Percentiles rank a stretch among this genome's conserved stretches.
Conservation (phyloP, 139 green algal species). For the Deuterostichococcus epilithicus region DNA sequence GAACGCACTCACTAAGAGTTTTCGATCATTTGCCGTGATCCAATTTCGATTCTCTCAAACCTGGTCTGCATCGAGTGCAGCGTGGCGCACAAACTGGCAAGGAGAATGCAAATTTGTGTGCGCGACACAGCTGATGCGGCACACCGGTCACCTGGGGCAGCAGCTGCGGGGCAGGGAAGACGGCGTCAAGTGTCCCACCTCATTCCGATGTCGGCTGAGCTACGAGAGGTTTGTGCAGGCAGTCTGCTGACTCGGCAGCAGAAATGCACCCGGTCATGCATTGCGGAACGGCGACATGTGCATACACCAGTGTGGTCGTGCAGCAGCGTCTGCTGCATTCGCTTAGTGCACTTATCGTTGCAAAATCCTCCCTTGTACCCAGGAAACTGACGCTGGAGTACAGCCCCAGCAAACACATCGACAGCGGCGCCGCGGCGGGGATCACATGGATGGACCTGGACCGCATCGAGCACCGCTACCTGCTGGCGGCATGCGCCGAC, state of each 20-base stretch:
- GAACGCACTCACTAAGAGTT: too few relatives aligned
- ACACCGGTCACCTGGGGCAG: neutral
- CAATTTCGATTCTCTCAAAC: too few relatives aligned
- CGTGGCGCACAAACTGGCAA: too few relatives aligned
- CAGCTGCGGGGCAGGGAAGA: neutral
- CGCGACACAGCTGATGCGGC: neutral
- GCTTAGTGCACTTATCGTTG: too few relatives aligned
- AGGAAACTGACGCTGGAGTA: constrained; percentile 16
- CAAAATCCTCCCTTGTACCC: neutral
- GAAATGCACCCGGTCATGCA: too few relatives aligned
- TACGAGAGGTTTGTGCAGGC: neutral
- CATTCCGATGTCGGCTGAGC: neutral
- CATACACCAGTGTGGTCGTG: too few relatives aligned
- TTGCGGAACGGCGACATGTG: too few relatives aligned
- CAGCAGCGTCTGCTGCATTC: too few relatives aligned
- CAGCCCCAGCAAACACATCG: constrained; percentile 15
- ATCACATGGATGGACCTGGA: constrained; percentile 63
- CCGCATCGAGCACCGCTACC: constrained; percentile 59
- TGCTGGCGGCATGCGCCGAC: constrained; percentile 32
- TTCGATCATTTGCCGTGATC: too few relatives aligned
- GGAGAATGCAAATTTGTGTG: neutral
- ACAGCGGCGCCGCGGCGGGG: constrained; percentile 23
- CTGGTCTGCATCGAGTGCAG: too few relatives aligned
- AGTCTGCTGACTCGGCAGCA: too few relatives aligned
- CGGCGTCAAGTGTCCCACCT: neutral